Conservation (phyloP, 192 early-diverging fungal species). For the Pecoramyces ruminantium region DNA sequence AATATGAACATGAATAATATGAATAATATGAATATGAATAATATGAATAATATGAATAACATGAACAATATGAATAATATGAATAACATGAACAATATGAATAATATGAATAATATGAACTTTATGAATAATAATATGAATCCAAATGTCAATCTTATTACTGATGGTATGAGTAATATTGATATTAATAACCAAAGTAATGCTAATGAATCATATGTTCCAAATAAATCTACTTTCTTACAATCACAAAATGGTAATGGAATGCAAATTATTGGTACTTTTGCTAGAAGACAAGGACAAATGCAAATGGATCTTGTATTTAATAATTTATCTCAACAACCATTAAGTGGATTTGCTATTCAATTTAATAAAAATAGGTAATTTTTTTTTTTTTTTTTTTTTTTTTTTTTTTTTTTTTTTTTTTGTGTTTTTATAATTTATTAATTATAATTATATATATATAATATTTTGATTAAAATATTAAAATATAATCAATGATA, state of each 20-base stretch:
- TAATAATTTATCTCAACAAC: constrained; percentile 10
- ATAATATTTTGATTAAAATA: too few relatives aligned
- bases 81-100: constrained; percentile 5
- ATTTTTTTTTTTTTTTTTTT: too few relatives aligned
- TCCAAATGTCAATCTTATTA: too few relatives aligned
- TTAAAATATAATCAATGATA: too few relatives aligned
- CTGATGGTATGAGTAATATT: too few relatives aligned
- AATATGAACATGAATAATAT: not conserved
- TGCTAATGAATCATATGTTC: not conserved
- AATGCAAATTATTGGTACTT: constrained; percentile 1
- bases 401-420: too few relatives aligned
- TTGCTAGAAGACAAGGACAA: not conserved
- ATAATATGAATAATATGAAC: constrained; percentile 5
- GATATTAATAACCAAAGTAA: not conserved
- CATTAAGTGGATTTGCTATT: constrained; percentile 34
- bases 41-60: not conserved
- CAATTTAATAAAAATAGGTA: constrained; percentile 36
- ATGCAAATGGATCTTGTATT: constrained; percentile 22
- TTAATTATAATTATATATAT: too few relatives aligned
- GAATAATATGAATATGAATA: not conserved
- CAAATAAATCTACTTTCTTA: not conserved
- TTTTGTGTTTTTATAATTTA: too few relatives aligned
- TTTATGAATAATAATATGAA: too few relatives aligned
- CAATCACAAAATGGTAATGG: not conserved
- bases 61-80: not conserved